Conservation (phyloP, 225 moss, liverwort and hornwort genomes). For the Bryum argenteum region DNA sequence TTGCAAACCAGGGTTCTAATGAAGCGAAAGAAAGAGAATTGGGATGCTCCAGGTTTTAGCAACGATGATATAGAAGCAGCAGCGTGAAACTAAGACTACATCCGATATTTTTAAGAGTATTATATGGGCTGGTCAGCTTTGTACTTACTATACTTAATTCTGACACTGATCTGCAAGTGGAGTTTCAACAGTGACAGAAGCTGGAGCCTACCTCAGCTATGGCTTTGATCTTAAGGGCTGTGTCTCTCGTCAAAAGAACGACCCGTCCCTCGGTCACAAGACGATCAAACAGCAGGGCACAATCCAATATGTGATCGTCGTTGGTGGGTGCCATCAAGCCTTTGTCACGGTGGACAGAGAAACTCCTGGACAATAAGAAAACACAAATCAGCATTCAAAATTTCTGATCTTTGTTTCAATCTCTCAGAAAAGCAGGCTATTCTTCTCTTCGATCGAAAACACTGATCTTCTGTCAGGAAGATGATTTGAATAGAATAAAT, state of each 20-base stretch:
- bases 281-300: conserved; percentile 60
- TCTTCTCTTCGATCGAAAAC: no score
- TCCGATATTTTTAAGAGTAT: no score
- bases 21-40: no score
- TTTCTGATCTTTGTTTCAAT: neutral
- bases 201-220: conserved; percentile 67
- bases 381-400: neutral
- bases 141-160: no score
- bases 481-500: neutral
- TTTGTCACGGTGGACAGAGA: neutral
- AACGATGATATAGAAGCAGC: no score
- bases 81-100: no score
- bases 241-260: conserved; percentile 72
- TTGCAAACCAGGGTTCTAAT: no score
- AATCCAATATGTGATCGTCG: conserved; percentile 77
- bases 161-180: neutral
- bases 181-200: neutral
- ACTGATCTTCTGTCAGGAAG: no score
- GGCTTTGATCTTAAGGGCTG: conserved; percentile 80
- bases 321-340: conserved; percentile 59
- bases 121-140: no score
- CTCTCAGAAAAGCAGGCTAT: no score
- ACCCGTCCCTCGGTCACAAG: conserved; percentile 54
- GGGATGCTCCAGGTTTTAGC: no score
- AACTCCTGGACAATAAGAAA: conserved; percentile 13